phyloP scores from a whole-genome alignment of 2,329 filamentous ascomycete species.

The Diaporthe batatas region DNA sequence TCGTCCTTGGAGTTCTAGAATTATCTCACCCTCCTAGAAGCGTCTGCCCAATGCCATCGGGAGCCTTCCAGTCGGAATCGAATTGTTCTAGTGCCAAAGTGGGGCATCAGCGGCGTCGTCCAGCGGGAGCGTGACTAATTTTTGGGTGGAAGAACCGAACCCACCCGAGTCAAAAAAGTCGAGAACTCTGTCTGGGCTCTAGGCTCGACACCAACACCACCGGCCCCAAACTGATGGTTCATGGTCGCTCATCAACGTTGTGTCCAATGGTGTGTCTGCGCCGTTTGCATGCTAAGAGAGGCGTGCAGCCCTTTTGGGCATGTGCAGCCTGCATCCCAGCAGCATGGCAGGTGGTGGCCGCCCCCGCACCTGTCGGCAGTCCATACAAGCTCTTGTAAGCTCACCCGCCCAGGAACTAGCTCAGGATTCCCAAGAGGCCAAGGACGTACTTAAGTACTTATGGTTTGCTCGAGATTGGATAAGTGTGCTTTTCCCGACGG shows the following conservation, averaged over 20 bases:
- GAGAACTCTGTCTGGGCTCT: background rate
- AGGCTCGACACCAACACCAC: background rate
- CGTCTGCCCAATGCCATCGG: background rate
- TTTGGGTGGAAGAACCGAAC: background rate
- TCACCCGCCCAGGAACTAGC: constrained; percentile 12
- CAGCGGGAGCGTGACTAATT: constrained; percentile 20
- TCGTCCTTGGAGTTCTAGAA: constrained; percentile 23
- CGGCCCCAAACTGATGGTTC: background rate
- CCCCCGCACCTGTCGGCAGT: constrained; percentile 18
- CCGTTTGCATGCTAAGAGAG: background rate
- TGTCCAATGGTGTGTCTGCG: constrained; percentile 6
- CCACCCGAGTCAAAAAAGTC: constrained; percentile 27
- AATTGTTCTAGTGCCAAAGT: constrained; percentile 19
- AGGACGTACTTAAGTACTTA: background rate
- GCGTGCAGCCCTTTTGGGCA: background rate
- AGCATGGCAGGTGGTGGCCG: background rate
- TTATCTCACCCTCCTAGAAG: background rate
- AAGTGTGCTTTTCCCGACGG: constrained; percentile 22
- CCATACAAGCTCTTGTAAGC: constrained; percentile 2
- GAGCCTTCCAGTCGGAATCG: background rate
- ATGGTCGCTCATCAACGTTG: background rate
- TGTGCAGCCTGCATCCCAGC: background rate
- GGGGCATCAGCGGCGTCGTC: constrained; percentile 28
- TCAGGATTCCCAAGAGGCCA: constrained; percentile 1
- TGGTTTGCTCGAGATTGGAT: background rate